Conservation (phyloP, 2,329 filamentous ascomycete genomes). For the Penicillium carneum region DNA sequence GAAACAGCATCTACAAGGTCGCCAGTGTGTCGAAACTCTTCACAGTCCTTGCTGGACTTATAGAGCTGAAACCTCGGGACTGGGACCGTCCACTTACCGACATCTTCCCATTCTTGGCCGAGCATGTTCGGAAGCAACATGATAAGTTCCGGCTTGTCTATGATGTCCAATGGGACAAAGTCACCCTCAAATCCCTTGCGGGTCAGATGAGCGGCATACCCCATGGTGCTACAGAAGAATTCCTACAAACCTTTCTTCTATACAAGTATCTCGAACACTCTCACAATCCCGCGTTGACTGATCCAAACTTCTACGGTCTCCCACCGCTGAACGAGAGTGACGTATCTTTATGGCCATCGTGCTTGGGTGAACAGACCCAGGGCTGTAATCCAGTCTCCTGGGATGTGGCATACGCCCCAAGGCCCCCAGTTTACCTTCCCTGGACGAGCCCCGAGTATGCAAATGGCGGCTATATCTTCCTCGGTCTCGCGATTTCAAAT, state of each 20-base stretch:
- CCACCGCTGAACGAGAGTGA: conserved; percentile 41
- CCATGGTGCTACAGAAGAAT: conserved; percentile 37
- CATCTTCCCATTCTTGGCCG: conserved; percentile 52
- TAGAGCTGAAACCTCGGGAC: conserved; percentile 44
- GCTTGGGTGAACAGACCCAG: conserved; percentile 39
- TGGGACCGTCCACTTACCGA: conserved; percentile 57
- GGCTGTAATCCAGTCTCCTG: conserved; percentile 26
- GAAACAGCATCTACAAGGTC: conserved; percentile 54
- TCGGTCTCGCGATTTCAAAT: conserved; percentile 57
- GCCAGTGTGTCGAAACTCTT: conserved; percentile 53
- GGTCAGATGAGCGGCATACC: conserved; percentile 57
- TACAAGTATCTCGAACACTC: background rate
- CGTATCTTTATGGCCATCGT: conserved; percentile 1
- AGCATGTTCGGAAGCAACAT: conserved; percentile 13
- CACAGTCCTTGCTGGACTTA: conserved; percentile 50
- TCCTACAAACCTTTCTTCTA: background rate
- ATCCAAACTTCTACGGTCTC: conserved; percentile 39
- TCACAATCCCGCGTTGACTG: background rate
- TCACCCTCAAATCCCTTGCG: conserved; percentile 57
- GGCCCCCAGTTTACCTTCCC: conserved; percentile 53
- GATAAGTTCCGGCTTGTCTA: conserved; percentile 40
- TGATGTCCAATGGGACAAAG: conserved; percentile 56
- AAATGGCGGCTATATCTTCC: conserved; percentile 52
- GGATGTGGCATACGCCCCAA: conserved; percentile 28
- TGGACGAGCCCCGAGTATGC: conserved; percentile 59